Percentiles rank a stretch among this genome's conserved stretches.
phyloP scores from a whole-genome alignment of 345 rosid genomes.

The Euphorbia pulcherrima region DNA sequence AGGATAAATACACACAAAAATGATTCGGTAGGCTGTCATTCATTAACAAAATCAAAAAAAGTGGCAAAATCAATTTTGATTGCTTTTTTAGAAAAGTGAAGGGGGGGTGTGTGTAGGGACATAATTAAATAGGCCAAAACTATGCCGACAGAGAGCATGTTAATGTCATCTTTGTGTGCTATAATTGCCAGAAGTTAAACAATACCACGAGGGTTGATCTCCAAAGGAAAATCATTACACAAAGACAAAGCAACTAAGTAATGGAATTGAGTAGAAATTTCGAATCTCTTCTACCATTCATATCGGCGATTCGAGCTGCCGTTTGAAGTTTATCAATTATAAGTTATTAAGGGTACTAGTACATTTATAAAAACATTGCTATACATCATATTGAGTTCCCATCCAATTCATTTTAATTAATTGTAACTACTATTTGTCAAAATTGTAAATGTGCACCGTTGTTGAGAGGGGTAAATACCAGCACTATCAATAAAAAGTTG shows the following conservation, averaged over 20 bases:
- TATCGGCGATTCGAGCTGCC: too few species aligned
- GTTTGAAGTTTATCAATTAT: too few species aligned
- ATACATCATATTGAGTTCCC: too few species aligned
- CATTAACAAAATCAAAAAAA: not conserved
- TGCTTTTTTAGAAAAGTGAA: not conserved
- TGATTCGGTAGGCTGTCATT: slow-evolving; percentile 6
- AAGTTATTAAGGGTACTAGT: too few species aligned
- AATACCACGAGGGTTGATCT: not conserved
- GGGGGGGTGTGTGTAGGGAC: not conserved
- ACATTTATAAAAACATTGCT: too few species aligned
- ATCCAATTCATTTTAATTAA: too few species aligned
- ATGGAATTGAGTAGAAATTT: not conserved
- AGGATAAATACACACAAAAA: not conserved
- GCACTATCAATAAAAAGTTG: too few species aligned
- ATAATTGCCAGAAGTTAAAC: slow-evolving; percentile 17
- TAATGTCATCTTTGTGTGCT: slow-evolving; percentile 12
- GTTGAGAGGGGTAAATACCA: too few species aligned
- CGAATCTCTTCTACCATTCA: not conserved
- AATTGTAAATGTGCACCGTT: too few species aligned
- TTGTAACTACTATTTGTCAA: too few species aligned
- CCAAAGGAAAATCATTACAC: slow-evolving; percentile 11
- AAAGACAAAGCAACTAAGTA: not conserved
- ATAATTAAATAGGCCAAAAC: slow-evolving; percentile 12
- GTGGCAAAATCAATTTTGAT: slow-evolving; percentile 13
- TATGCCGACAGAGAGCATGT: slow-evolving; percentile 23